Evolutionary conservation across 768 basidiomycete species (phyloP), one percentile per base, ranked within the genome.

Genomic region (Russula griseocarnosa): DNA sequence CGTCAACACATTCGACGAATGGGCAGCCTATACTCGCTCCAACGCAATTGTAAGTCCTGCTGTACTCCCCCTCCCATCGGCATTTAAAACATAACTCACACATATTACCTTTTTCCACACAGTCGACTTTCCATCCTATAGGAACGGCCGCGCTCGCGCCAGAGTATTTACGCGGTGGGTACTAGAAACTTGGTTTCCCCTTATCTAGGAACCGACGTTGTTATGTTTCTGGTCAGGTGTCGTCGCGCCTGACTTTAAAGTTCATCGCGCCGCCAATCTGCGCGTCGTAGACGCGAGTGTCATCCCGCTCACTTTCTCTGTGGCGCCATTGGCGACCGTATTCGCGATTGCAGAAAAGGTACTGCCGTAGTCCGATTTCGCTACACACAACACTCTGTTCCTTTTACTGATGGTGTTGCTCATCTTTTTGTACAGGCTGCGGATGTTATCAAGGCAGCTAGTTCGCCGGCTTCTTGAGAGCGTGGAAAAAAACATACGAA

Each of bases 221-320:
- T 32, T 20, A n/a, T 62, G 16, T 65, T 60, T 60, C 10, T 57
- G n/a, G 1, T 60, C 66, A 42, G 72, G 81, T 49, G 79, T 80
- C 32, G 78, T 82, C 63, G 79, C 79, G 60, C 71, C 73, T 36
- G 71, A 74, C 40, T 68, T 79, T 28, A 70, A 69, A 14, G 81
- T 82, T 0, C 78, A 82, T 70, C 81, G 80, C 16, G 73, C 77
- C 4, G 57, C 69, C 55, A 80, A 80, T 66, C 66, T 82, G 40
- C 74, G 80, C 46, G 74, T 77, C 46, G 71, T 67, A 18, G 66
- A 67, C 28, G 66, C 66, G 14, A 67, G 66, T 44, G 50, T 67
- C 59, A 67, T 67, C 28, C 66, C 66, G 9, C 11, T 67, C 26
- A 65, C 66, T 3, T 67, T 67, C 16, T 67, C 66, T 0, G 66